These are phyloP conservation scores for Glebionis coronaria DNA, from an alignment of 129 eudicot genomes.

Conservation along the genomic window DNA sequence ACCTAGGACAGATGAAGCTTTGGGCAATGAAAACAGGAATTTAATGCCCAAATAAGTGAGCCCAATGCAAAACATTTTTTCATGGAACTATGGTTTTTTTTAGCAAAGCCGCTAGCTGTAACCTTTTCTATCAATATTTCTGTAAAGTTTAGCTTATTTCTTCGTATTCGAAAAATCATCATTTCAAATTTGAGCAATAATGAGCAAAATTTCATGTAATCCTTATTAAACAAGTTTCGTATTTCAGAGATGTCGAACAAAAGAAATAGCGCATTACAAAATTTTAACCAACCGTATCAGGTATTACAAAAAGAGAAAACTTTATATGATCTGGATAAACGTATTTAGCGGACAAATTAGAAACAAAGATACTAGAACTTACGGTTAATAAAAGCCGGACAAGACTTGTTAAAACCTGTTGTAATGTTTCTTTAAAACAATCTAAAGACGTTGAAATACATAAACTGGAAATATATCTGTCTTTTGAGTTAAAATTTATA, in stretches of 20 bases:
- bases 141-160: background rate
- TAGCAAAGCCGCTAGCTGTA: too few relatives aligned
- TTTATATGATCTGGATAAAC: background rate
- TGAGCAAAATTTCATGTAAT: background rate
- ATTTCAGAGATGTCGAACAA: background rate
- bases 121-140: too few relatives aligned
- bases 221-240: background rate
- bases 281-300: background rate
- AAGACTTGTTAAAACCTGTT: too few relatives aligned
- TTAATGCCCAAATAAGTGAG: slow-evolving; percentile 25
- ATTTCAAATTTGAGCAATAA: background rate
- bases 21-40: slow-evolving; percentile 31
- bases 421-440: too few relatives aligned
- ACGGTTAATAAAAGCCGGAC: too few relatives aligned
- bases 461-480: too few relatives aligned
- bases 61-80: slow-evolving; percentile 3
- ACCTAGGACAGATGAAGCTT: slow-evolving; percentile 36
- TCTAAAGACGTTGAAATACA: too few relatives aligned
- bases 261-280: too few relatives aligned
- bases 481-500: too few relatives aligned
- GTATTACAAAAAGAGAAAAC: background rate
- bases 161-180: background rate
- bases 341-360: too few relatives aligned
- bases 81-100: background rate
- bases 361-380: background rate